A percentile compares a stretch with the other conserved stretches of the same genome.
phyloP scores from a whole-genome alignment of 176 grass and related monocot genomes.

The Zoysia japonica region DNA sequence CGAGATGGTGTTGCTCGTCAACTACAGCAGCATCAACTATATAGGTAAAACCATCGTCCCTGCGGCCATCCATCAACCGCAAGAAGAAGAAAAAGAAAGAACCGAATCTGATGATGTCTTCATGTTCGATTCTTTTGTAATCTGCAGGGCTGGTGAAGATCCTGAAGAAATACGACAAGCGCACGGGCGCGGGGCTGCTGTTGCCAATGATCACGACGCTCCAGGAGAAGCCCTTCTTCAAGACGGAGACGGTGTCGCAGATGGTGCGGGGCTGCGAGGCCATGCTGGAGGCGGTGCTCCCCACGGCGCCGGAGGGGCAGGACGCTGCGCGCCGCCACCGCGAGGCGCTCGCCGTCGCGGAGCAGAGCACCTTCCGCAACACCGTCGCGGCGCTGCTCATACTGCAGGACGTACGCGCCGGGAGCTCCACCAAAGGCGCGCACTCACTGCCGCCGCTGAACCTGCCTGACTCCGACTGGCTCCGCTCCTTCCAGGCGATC shows the following conservation, averaged over 20 bases:
- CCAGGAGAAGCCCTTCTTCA: slow-evolving; percentile 71
- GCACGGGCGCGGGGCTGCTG: slow-evolving; percentile 62
- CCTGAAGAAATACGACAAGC: slow-evolving; percentile 93
- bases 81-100: background rate
- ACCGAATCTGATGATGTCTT: background rate
- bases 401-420: slow-evolving; percentile 79
- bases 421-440: slow-evolving; percentile 70
- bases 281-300: slow-evolving; percentile 59
- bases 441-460: slow-evolving; percentile 88
- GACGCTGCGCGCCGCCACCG: slow-evolving; percentile 14
- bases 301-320: slow-evolving; percentile 45
- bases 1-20: slow-evolving; percentile 84
- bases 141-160: slow-evolving; percentile 61
- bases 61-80: background rate
- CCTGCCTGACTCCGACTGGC: slow-evolving; percentile 63
- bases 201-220: slow-evolving; percentile 60
- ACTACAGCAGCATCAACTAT: slow-evolving; percentile 94
- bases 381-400: slow-evolving; percentile 74
- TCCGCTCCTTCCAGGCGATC: slow-evolving; percentile 58
- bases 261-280: slow-evolving; percentile 80
- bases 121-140: too few relatives aligned
- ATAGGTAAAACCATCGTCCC: slow-evolving; percentile 37
- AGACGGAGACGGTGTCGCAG: slow-evolving; percentile 66
- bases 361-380: slow-evolving; percentile 70
- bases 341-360: slow-evolving; percentile 54